Conservation (phyloP, 2,329 filamentous ascomycete genomes). For the Atkinsonella texensis region DNA sequence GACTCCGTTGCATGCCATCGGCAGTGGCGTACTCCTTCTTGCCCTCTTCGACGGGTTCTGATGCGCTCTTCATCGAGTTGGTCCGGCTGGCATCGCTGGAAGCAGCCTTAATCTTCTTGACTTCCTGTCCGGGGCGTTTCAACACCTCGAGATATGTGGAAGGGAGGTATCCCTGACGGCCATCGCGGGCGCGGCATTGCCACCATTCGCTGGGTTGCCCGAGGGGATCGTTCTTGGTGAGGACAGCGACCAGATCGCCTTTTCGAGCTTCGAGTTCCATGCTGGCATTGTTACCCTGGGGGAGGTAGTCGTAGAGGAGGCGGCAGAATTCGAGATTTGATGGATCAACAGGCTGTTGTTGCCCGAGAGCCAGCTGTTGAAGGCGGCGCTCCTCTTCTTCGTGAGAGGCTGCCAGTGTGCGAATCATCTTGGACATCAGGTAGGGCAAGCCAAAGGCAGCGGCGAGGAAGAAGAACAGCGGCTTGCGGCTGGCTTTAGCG, state of each 20-base stretch:
- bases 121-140: slow-evolving; percentile 36
- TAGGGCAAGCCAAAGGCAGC: slow-evolving; percentile 94
- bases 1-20: slow-evolving; percentile 45
- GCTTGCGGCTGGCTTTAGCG: slow-evolving; percentile 78
- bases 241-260: slow-evolving; percentile 87
- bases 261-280: slow-evolving; percentile 89
- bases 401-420: slow-evolving; percentile 67
- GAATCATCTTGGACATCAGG: slow-evolving; percentile 93
- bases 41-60: slow-evolving; percentile 24
- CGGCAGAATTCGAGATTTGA: slow-evolving; percentile 94
- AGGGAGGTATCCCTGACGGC: slow-evolving; percentile 82
- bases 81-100: slow-evolving; percentile 34
- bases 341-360: slow-evolving; percentile 57
- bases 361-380: slow-evolving; percentile 37
- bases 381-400: slow-evolving; percentile 64
- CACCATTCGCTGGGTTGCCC: slow-evolving; percentile 95
- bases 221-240: slow-evolving; percentile 84
- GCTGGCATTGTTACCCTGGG: slow-evolving; percentile 48
- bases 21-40: slow-evolving; percentile 41
- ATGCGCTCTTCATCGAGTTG: slow-evolving; percentile 38
- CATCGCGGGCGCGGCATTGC: slow-evolving; percentile 83
- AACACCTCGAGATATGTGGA: slow-evolving; percentile 78
- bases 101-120: slow-evolving; percentile 40
- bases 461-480: slow-evolving; percentile 87
- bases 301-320: slow-evolving; percentile 85